Evolutionary conservation across 306 rosid genomes (phyloP), one percentile per base, ranked within the genome.

Genomic region (Vicia faba): DNA sequence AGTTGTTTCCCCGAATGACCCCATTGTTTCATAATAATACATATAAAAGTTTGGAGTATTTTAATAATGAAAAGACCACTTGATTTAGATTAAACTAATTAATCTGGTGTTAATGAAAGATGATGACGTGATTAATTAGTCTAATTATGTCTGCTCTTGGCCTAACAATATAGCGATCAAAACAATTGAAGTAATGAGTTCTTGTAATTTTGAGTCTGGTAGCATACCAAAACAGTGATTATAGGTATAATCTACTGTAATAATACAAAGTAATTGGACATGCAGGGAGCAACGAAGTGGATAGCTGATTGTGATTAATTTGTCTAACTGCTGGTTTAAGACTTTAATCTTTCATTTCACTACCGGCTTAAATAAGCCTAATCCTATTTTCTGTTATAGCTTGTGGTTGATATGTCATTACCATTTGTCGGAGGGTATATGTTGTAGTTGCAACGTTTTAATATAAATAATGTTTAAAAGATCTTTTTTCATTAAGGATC

Each of bases 1-100:
- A 65, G 78, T 28, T 66, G 71, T 57, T 75, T 60, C 80, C 48
- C 4, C 4, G 63, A 20, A 54, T 26, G 16, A 75, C 29, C 49
- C 48, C 14, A 45, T 53, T 61, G 12, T 44, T 60, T 66, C 11
- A 55, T 26, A 62, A 28, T 33, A 33, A 33, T 33, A 33, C 9
- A 7, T 16, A 28, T 8, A 51, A 45, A 44, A 67, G 11, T 8
- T 19, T 19, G 29, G 5, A 19, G 39, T 56, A 63, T 23, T 70
- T 57, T 41, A 14, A 5, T 23, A 13, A 6, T 13, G 59, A 58
- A 40, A 69, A 11, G 26, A 26, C 5, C 40, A 71, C 7, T 61
- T 35, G 7, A 19, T 61, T 38, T 55, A 61, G 43, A 55, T 54
- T 66, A 71, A 64, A 19, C 20, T 71, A 54, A 54, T 79, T 71